Conservation (phyloP, 805 yeast species). For the Cyberlindnera mrakii region DNA sequence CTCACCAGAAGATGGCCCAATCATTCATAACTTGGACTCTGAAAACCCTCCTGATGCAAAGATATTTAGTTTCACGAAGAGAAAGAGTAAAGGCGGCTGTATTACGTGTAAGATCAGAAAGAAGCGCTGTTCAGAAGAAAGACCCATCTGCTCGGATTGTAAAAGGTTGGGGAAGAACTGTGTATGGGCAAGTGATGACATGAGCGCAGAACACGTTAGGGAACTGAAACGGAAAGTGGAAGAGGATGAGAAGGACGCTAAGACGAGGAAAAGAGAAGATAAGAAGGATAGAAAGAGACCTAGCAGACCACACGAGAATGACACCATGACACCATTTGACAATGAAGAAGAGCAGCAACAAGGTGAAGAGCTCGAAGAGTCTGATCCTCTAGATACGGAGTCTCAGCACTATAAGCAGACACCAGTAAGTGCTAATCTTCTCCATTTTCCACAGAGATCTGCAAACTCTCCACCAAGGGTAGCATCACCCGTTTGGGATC, state of each 20-base stretch:
- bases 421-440: slow-evolving; percentile 18
- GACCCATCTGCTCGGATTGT: slow-evolving; percentile 68
- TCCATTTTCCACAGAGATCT: slow-evolving; percentile 9
- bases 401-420: slow-evolving; percentile 12
- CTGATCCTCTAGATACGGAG: slow-evolving; percentile 10
- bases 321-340: neutral
- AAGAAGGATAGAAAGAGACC: slow-evolving; percentile 1
- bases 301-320: neutral
- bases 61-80: slow-evolving; percentile 23
- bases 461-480: slow-evolving; percentile 7
- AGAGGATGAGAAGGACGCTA: slow-evolving; percentile 15
- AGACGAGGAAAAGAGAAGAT: slow-evolving; percentile 5
- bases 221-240: slow-evolving; percentile 24
- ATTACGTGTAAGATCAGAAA: slow-evolving; percentile 62
- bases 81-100: slow-evolving; percentile 55
- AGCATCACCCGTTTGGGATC: slow-evolving; percentile 12
- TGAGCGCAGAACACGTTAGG: slow-evolving; percentile 25
- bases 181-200: slow-evolving; percentile 55
- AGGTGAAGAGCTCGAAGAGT: slow-evolving; percentile 1
- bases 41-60: slow-evolving; percentile 16
- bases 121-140: slow-evolving; percentile 69
- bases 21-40: slow-evolving; percentile 16
- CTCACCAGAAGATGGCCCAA: slow-evolving; percentile 7
- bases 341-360: neutral
- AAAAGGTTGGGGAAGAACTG: slow-evolving; percentile 56